phyloP scores from a whole-genome alignment of 208 protist genomes.

The Acanthamoeba healyi region DNA sequence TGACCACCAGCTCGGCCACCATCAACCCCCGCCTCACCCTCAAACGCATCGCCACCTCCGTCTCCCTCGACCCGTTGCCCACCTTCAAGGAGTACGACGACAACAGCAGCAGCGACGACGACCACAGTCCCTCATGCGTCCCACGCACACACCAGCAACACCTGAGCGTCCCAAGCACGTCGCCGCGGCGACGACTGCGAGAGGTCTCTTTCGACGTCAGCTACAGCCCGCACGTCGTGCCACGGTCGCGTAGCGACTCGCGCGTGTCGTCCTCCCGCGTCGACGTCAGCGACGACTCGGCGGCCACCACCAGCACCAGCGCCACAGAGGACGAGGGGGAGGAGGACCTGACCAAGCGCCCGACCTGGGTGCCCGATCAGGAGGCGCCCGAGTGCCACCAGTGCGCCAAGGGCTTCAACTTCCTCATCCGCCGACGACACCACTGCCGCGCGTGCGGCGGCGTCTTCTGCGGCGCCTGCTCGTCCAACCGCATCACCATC shows the following conservation, averaged over 20 bases:
- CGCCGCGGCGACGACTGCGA: neutral
- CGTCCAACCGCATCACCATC: constrained; percentile 57
- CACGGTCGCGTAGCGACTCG: neutral
- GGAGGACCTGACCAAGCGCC: neutral
- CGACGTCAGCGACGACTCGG: neutral
- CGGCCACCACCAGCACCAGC: no score
- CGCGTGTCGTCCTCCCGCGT: neutral
- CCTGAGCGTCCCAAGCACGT: no score
- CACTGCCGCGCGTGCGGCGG: constrained; percentile 86
- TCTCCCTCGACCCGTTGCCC: neutral
- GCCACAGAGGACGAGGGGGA: neutral
- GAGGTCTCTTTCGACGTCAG: constrained; percentile 24
- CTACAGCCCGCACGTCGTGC: neutral
- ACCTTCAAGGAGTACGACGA: neutral
- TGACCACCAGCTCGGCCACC: neutral
- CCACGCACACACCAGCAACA: no score
- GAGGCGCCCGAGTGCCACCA: constrained; percentile 77
- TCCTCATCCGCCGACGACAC: constrained; percentile 79
- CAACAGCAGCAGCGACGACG: neutral
- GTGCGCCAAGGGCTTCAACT: constrained; percentile 78
- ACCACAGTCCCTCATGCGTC: no score
- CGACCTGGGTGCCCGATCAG: neutral
- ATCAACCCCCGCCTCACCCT: neutral
- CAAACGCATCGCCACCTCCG: neutral
- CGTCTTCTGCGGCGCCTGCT: constrained; percentile 79